Evolutionary conservation across 805 yeast species (phyloP), one percentile per base, ranked within the genome.

Genomic region (Torulaspora gathmanii): DNA sequence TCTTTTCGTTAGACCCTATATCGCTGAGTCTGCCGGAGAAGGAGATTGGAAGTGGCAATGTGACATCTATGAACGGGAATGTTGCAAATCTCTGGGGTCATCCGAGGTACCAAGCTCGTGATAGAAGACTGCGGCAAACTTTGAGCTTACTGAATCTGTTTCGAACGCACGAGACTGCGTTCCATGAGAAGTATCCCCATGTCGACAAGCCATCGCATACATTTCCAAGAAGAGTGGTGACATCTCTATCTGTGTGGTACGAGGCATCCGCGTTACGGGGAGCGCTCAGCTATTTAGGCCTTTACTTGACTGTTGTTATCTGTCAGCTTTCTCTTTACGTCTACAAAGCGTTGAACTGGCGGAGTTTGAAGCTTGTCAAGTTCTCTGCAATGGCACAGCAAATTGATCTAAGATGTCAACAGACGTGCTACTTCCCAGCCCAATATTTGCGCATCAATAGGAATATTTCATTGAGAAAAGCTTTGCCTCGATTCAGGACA

Each of bases 1-100:
- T 85, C 60, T 83, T 79, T 52, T 82, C 96, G 0, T 60, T 82
- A 3, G 68, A 73, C n/a, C 95, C 96, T 0, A 84, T 88, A 3
- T 67, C 79, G 3, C 71, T 89, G 8, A 83, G 82, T 12, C 60
- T 74, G 11, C 65, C 69, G 2, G 72, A 65, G 38, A 57, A 60
- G 43, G 53, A 46, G 23, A 42, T 42, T 39, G 44, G 28, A 13
- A 33, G 47, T 13, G 51, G 58, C 27, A 53, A 52, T 12, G 57
- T 58, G 12, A 52, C 17, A 60, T 59, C 42, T 54, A 52, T 26
- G 26, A 45, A 15, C 33, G 49, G 33, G 26, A 52, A 41, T 42
- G 45, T 36, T 37, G 42, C 31, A 37, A 53, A 40, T 37, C 42
- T 33, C 17, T 28, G 44, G 26, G 38, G 43, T 5, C 52, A 51